Evolutionary conservation across 2,329 filamentous ascomycete genomes (phyloP), one percentile per base, ranked within the genome.

Genomic region (Exophiala sp.): DNA sequence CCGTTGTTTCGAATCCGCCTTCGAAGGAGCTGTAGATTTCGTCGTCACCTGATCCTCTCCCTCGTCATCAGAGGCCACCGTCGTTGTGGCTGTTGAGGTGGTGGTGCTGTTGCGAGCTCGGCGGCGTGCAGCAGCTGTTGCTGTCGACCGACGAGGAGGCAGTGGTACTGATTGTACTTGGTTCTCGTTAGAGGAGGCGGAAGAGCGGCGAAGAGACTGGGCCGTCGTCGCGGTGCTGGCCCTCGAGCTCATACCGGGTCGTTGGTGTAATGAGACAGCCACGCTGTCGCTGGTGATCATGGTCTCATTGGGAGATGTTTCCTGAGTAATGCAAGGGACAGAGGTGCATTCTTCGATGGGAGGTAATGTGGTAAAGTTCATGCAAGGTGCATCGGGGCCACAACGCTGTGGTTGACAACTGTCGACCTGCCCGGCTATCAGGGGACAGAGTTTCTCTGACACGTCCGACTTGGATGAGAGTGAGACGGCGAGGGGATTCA

Each of bases 271-370:
- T 10, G 52, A 48, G 27, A 57, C 54, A 19, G 53, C 47, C 21
- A 57, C 49, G 39, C 48, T 54, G 41, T 57, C 54, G 19, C 48
- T 51, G 37, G 51, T 57, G 45, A 57, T 53, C 45, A 53, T 54
- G 32, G 46, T 57, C 27, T 56, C 56, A 38, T 55, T 56, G 40
- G 46, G 53, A 8, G 48, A 49, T 3, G 53, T 34, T 14, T 35
- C 23, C 16, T 50, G 47, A 5, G 48, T 51, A 22, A 58, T 58
- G 41, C 56, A 57, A 3, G 55, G 57, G 7, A 58, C 57, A 5
- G 57, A 53, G 2, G 56, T 54, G 48, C 59, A 61, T 39, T 61
- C 59, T 47, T 61, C 59, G 29, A 61, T 61, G 7, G 57, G 55
- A 13, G 59, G 59, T 6, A 60, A 46, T 7, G 52, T 58, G 48